A percentile compares a stretch with the other conserved stretches of the same genome.
These are phyloP conservation scores for Debaryomyces udenii DNA, from an alignment of 1,139 yeast genomes.

Conservation along the genomic window DNA sequence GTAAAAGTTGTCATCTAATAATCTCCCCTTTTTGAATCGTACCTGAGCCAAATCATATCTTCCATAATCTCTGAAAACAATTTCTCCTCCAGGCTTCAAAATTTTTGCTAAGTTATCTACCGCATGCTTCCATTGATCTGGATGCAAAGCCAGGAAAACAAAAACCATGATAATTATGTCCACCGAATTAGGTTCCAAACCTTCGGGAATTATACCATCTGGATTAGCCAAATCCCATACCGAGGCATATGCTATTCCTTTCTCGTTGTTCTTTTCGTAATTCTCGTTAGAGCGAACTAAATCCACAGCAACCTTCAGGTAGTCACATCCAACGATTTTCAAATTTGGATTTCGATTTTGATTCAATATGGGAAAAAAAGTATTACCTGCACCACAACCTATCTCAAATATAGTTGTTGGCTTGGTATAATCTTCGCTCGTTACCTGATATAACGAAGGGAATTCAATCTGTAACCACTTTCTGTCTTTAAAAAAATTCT, in stretches of 20 bases:
- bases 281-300: constrained; percentile 67
- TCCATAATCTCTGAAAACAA: constrained; percentile 92
- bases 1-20: constrained; percentile 89
- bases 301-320: constrained; percentile 87
- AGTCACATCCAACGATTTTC: constrained; percentile 84
- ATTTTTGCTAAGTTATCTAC: constrained; percentile 66
- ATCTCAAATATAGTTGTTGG: constrained; percentile 79
- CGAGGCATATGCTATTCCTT: constrained; percentile 73
- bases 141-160: constrained; percentile 90
- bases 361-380: constrained; percentile 83
- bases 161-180: constrained; percentile 93
- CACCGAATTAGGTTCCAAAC: constrained; percentile 76
- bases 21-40: constrained; percentile 85
- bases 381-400: constrained; percentile 99
- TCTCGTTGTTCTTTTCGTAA: constrained; percentile 48
- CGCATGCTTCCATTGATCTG: constrained; percentile 88
- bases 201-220: constrained; percentile 77
- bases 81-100: constrained; percentile 90
- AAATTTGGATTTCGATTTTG: constrained; percentile 82
- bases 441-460: constrained; percentile 79
- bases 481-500: constrained; percentile 93
- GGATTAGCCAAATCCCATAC: constrained; percentile 96
- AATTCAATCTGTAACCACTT: constrained; percentile 96
- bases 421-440: constrained; percentile 66
- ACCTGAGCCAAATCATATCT: constrained; percentile 95